Evolutionary conservation across 2,329 filamentous ascomycete genomes (phyloP).

Genomic region (Dothideomycetes sp.): DNA sequence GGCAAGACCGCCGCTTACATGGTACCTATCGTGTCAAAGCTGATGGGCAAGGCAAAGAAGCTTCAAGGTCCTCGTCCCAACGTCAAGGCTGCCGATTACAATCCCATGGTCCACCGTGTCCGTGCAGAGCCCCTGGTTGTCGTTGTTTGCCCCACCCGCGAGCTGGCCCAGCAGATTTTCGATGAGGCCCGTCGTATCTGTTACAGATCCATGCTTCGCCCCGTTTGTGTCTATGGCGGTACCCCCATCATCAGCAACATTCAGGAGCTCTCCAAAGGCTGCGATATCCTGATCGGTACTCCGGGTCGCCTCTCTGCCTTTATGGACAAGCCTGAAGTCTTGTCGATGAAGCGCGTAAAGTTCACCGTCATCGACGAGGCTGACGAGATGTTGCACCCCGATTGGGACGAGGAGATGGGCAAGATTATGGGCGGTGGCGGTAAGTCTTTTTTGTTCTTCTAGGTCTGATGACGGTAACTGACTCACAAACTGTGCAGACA

Average conservation of each 20-base stretch:
- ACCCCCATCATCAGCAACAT: constrained; percentile 61
- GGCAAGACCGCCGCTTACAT: constrained; percentile 94
- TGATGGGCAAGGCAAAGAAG: constrained; percentile 95
- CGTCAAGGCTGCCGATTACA: constrained; percentile 34
- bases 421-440: constrained; percentile 73
- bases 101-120: constrained; percentile 43
- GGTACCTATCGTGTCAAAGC: constrained; percentile 74
- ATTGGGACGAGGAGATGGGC: constrained; percentile 69
- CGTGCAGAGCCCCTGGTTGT: constrained; percentile 82
- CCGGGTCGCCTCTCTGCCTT: constrained; percentile 81
- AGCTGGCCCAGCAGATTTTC: constrained; percentile 90
- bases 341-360: constrained; percentile 68
- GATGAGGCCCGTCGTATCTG: constrained; percentile 87
- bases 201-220: constrained; percentile 89
- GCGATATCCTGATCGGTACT: constrained; percentile 80
- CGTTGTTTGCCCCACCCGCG: constrained; percentile 76
- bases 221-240: constrained; percentile 83
- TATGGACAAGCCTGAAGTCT: constrained; percentile 58
- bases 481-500: constrained; percentile 39
- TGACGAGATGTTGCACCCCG: constrained; percentile 75
- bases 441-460: constrained; percentile 37
- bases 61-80: constrained; percentile 70
- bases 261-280: constrained; percentile 67
- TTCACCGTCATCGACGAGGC: constrained; percentile 83
- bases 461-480: not conserved